phyloP scores from a whole-genome alignment of 2,329 filamentous ascomycete species.

The Fonsecaea pedrosoi region DNA sequence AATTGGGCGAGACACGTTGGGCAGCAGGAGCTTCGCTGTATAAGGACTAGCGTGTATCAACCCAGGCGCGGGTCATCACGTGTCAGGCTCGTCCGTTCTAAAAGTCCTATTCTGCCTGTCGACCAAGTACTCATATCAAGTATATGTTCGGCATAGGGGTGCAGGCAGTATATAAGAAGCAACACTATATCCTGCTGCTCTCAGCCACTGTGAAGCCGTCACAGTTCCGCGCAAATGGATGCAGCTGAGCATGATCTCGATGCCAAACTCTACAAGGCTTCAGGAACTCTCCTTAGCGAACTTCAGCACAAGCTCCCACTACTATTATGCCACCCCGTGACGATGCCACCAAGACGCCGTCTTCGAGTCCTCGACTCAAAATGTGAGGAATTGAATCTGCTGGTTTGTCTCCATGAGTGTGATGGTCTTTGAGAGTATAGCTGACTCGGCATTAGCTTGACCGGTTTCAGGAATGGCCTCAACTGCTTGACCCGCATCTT shows the following conservation, averaged over 20 bases:
- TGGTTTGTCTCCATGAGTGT: constrained; percentile 31
- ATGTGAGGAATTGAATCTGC: constrained; percentile 31
- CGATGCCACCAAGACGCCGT: constrained; percentile 32
- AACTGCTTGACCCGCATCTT: constrained; percentile 85
- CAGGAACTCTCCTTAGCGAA: constrained; percentile 52
- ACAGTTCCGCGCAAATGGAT: constrained; percentile 47
- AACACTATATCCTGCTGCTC: not conserved
- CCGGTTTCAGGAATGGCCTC: constrained; percentile 92
- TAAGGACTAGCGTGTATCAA: not conserved
- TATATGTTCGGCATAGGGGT: not conserved
- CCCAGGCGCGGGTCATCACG: not conserved
- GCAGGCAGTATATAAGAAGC: not conserved
- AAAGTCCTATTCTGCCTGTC: not conserved
- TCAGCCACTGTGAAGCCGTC: not conserved
- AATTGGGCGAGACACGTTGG: constrained; percentile 5
- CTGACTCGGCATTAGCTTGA: constrained; percentile 64
- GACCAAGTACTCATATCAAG: not conserved
- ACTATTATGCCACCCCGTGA: constrained; percentile 43
- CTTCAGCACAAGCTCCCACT: constrained; percentile 51
- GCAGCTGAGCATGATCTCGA: constrained; percentile 52
- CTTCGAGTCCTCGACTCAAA: constrained; percentile 22
- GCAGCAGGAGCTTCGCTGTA: not conserved
- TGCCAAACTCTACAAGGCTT: constrained; percentile 55
- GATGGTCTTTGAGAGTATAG: not conserved
- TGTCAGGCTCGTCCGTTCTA: not conserved